Evolutionary conservation across 108 stramenopile genomes (phyloP).

Genomic region (Pseudonitzschia delicatissima): DNA sequence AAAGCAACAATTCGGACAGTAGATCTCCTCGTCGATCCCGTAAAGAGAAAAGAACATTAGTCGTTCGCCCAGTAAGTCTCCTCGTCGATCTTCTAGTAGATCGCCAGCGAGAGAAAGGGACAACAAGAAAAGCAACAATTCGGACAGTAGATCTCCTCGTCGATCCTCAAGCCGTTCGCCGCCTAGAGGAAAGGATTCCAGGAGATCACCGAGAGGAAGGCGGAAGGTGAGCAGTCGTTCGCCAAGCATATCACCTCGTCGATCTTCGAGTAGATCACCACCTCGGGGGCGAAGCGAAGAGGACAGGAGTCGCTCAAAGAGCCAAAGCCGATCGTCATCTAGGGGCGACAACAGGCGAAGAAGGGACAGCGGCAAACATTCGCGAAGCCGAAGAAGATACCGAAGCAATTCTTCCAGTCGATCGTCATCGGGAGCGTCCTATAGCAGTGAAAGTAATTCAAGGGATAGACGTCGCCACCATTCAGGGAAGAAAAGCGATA

Average conservation of each 20-base stretch:
- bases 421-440: background rate
- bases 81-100: too few species aligned
- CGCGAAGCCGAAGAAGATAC: background rate
- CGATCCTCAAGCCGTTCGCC: too few species aligned
- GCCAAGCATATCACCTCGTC: too few species aligned
- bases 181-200: too few species aligned
- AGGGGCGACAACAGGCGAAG: background rate
- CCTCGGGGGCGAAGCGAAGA: slow-evolving; percentile 1
- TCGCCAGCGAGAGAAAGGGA: too few species aligned
- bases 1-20: background rate
- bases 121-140: too few species aligned
- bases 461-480: background rate
- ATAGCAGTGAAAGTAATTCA: background rate
- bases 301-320: background rate
- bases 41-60: too few species aligned
- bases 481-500: background rate
- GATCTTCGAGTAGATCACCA: background rate
- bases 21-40: too few species aligned
- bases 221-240: too few species aligned
- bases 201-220: too few species aligned
- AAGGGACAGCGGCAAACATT: background rate
- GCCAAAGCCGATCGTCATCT: background rate
- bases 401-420: background rate
- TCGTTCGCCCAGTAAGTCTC: too few species aligned
- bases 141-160: too few species aligned